Percentiles rank a stretch among this genome's conserved stretches.
These are phyloP conservation scores for Vitis rupestris DNA, from an alignment of 164 flowering plant genomes.

Conservation along the genomic window DNA sequence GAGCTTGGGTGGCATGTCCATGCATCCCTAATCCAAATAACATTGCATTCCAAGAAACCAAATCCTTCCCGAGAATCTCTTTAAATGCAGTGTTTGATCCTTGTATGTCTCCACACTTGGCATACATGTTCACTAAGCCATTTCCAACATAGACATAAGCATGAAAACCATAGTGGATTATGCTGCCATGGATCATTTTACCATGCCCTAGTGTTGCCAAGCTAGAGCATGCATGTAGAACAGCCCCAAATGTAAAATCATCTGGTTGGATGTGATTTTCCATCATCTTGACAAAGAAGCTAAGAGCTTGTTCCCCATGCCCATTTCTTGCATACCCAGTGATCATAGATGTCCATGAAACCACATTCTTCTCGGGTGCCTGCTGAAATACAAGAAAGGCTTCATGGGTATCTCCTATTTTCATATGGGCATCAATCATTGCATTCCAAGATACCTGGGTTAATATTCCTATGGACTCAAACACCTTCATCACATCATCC, in stretches of 20 bases:
- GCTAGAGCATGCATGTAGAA: slow-evolving; percentile 66
- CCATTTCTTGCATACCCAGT: slow-evolving; percentile 62
- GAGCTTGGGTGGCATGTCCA: slow-evolving; percentile 45
- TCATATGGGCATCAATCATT: slow-evolving; percentile 67
- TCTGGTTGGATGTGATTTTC: slow-evolving; percentile 43
- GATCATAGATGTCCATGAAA: slow-evolving; percentile 79
- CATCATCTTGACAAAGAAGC: slow-evolving; percentile 45
- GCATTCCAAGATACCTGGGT: slow-evolving; percentile 74
- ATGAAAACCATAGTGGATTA: slow-evolving; percentile 43
- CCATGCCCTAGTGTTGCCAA: slow-evolving; percentile 53
- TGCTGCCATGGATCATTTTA: slow-evolving; percentile 50
- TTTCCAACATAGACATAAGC: slow-evolving; percentile 56
- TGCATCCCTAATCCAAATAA: slow-evolving; percentile 60
- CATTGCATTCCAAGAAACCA: slow-evolving; percentile 77
- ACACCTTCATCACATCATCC: slow-evolving; percentile 42
- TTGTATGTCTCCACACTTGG: slow-evolving; percentile 62
- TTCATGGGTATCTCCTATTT: slow-evolving; percentile 38
- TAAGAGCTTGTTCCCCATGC: slow-evolving; percentile 43
- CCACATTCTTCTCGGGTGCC: slow-evolving; percentile 49
- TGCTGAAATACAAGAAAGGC: slow-evolving; percentile 44
- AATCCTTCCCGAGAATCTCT: slow-evolving; percentile 38
- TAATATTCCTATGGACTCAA: slow-evolving; percentile 27
- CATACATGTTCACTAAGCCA: slow-evolving; percentile 72
- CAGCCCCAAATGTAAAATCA: slow-evolving; percentile 59
- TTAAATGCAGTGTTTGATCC: slow-evolving; percentile 41